phyloP scores from a whole-genome alignment of 345 rosid genomes.

The Balakata baccata region DNA sequence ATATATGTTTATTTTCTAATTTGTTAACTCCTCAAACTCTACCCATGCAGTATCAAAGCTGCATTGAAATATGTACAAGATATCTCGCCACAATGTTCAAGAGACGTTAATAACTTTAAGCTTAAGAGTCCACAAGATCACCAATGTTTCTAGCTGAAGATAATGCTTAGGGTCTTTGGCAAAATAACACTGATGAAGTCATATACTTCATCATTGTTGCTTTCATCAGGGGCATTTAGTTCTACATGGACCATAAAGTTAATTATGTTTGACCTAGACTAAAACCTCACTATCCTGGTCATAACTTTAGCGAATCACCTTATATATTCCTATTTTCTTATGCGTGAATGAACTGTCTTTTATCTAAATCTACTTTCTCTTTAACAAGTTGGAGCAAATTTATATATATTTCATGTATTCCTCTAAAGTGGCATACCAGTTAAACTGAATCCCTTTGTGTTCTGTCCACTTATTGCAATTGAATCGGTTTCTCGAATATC shows the following conservation, averaged over 20 bases:
- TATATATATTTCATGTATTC: not conserved
- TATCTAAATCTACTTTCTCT: not conserved
- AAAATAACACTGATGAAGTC: no score
- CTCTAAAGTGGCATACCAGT: conserved; percentile 15
- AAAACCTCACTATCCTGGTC: not conserved
- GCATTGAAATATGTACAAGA: not conserved
- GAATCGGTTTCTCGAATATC: conserved; percentile 18
- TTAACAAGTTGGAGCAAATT: no score
- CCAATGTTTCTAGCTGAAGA: no score
- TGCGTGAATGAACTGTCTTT: not conserved
- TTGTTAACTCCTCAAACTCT: not conserved
- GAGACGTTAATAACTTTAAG: not conserved
- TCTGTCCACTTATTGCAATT: conserved; percentile 7
- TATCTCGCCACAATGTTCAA: not conserved
- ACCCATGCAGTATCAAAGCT: not conserved
- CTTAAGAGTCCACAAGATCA: no score
- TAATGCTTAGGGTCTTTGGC: not conserved
- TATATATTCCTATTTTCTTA: not conserved
- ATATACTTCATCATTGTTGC: not conserved
- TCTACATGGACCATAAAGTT: not conserved
- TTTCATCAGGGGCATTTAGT: not conserved
- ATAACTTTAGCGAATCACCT: not conserved
- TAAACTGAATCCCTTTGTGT: conserved; percentile 20
- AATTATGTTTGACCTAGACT: not conserved
- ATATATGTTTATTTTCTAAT: not conserved